phyloP scores from a whole-genome alignment of 1,284 basidiomycete genomes.

The Tilletia setariae region DNA sequence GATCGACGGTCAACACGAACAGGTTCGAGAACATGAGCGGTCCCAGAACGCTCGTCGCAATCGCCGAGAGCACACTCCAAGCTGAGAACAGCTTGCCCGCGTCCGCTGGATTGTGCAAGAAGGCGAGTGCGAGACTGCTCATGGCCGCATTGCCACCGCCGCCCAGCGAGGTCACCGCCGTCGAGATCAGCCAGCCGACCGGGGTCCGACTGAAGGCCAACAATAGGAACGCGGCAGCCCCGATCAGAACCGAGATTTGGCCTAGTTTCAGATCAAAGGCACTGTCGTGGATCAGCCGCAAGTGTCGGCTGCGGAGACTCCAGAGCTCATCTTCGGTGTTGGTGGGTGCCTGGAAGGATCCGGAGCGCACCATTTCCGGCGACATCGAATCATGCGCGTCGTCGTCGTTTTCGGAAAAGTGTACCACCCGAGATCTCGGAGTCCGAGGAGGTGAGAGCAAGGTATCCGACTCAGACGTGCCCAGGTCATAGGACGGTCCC shows the following conservation, averaged over 20 bases:
- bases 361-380: constrained; percentile 5
- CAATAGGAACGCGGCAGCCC: constrained; percentile 24
- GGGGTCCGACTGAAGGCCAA: constrained; percentile 30
- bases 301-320: constrained; percentile 43
- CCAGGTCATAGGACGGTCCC: constrained; percentile 15
- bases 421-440: neutral
- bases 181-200: constrained; percentile 28
- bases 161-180: constrained; percentile 35
- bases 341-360: neutral
- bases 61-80: constrained; percentile 45
- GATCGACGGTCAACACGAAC: constrained; percentile 34
- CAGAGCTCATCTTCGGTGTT: constrained; percentile 44
- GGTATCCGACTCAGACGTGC: constrained; percentile 20
- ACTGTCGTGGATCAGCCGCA: constrained; percentile 51
- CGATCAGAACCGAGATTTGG: constrained; percentile 22
- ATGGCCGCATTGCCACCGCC: constrained; percentile 47
- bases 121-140: constrained; percentile 46
- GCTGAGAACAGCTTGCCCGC: constrained; percentile 52
- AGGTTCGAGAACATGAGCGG: constrained; percentile 44
- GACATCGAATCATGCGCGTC: constrained; percentile 4
- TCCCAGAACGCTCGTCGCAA: constrained; percentile 42
- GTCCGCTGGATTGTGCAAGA: constrained; percentile 40
- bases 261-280: constrained; percentile 42
- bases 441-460: neutral
- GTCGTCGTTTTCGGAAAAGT: constrained; percentile 13